Evolutionary conservation across 1,284 basidiomycete species (phyloP), one percentile per base, ranked within the genome.

Genomic region (Mixia osmundae): DNA sequence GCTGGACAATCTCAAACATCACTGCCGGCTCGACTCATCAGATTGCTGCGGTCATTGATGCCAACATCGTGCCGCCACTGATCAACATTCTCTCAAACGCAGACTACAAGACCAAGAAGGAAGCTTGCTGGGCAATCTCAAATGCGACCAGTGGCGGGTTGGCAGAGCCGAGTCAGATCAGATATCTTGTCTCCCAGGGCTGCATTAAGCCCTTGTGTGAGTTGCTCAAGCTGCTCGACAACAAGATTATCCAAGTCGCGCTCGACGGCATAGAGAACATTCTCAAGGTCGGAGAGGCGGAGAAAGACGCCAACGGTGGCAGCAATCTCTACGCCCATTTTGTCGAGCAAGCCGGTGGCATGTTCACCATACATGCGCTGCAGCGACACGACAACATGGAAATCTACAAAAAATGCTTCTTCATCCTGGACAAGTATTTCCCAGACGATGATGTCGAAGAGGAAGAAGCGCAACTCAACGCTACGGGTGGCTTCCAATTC

Each of bases 1-100:
- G 91, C 65, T 99, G 91, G 91, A 99, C 91, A 26, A 97, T 99
- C 54, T 94, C 85, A 41, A 99, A 99, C 62, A 71, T 97, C 56
- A 97, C 91, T 33, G 91, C 91, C 26, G 91, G 91, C 38, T 87
- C 79, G 29, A 79, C 87, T 10, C 72, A 75, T 50, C 89, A 97
- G 61, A 97, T 97, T 50, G 89, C 95, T 59, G 66, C 82, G 29
- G 61, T 68, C 47, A 68, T 68, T 39, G 66, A 68, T 43, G 64
- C 64, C 53, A 69, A 68, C 57, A 87, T 99, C 53, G 76, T 97
- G 44, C 83, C 91, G 40, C 91, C 91, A 42, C 71, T 99, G 43
- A 89, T 99, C 66, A 89, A 94, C 63, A 94, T 97, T 50, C 74
- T 99, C 40, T 74, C 76, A 56, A 76, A 91, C 52, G 91, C 85